phyloP scores from a whole-genome alignment of 140 eudicot genomes.

The Anethum foeniculum region DNA sequence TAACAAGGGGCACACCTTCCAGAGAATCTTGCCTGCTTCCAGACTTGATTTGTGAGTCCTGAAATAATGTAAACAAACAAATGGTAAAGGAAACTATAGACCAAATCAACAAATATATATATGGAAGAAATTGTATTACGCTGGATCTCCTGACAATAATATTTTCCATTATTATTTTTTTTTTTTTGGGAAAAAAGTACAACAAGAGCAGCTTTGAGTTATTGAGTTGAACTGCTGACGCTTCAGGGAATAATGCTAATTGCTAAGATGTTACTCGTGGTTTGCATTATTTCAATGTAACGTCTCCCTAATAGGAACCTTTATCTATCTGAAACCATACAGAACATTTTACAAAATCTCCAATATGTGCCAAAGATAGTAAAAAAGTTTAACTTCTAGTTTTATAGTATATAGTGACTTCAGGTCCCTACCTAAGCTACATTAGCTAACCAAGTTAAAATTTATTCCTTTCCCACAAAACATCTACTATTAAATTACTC shows the following conservation, averaged over 20 bases:
- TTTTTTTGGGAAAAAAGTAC: background rate
- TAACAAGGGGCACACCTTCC: constrained; percentile 50
- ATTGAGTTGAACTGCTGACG: background rate
- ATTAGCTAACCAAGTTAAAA: background rate
- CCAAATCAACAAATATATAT: background rate
- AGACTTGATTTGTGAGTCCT: constrained; percentile 77
- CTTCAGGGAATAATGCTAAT: background rate
- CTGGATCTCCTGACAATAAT: background rate
- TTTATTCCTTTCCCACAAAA: background rate
- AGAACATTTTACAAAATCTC: background rate
- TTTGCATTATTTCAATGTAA: background rate
- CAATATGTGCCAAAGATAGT: background rate
- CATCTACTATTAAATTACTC: background rate
- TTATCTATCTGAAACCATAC: background rate
- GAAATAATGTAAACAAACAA: background rate
- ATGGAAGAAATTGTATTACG: background rate
- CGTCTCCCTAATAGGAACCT: background rate
- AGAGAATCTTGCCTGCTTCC: constrained; percentile 59
- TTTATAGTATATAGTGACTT: background rate
- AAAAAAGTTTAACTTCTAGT: background rate
- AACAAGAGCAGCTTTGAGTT: background rate
- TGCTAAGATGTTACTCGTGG: background rate
- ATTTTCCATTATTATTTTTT: background rate
- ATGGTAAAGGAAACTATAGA: constrained; percentile 3
- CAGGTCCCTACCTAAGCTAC: background rate